Evolutionary conservation across 495 filamentous ascomycete species (phyloP).

Genomic region (Trypethelium eluteriae): DNA sequence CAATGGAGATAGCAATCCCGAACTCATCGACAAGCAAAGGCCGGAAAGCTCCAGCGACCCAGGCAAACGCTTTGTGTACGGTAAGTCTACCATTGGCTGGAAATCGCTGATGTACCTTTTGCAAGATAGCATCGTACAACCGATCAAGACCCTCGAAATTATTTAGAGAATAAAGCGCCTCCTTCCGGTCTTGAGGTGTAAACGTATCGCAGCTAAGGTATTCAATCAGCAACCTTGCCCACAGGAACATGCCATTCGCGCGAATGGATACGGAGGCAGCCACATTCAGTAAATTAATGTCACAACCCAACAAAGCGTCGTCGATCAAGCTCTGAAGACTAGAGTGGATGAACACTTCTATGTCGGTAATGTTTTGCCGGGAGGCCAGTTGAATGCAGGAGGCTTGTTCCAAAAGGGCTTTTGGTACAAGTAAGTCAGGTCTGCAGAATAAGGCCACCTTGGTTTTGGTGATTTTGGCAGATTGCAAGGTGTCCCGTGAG

Average conservation of each 20-base stretch:
- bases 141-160: constrained; percentile 5
- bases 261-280: constrained; percentile 4
- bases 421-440: constrained; percentile 1
- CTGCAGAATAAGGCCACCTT: constrained; percentile 5
- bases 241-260: constrained; percentile 5
- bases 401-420: constrained; percentile 6
- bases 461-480: not conserved
- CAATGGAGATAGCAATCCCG: not conserved
- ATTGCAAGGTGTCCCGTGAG: not conserved
- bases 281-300: constrained; percentile 3
- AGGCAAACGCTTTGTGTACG: constrained; percentile 7
- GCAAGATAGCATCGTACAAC: constrained; percentile 1
- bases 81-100: not conserved
- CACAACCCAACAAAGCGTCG: constrained; percentile 3
- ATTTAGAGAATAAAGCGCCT: not conserved
- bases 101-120: constrained; percentile 5
- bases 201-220: constrained; percentile 6
- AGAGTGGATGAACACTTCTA: constrained; percentile 5
- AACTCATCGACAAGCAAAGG: constrained; percentile 8
- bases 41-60: constrained; percentile 7
- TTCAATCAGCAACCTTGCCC: constrained; percentile 7
- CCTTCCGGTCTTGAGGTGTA: constrained; percentile 6
- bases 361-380: not conserved
- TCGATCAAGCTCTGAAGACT: constrained; percentile 3
- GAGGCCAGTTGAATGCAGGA: constrained; percentile 2